Evolutionary conservation across 495 filamentous ascomycete species (phyloP).

Genomic region (Penicillium alfredii): DNA sequence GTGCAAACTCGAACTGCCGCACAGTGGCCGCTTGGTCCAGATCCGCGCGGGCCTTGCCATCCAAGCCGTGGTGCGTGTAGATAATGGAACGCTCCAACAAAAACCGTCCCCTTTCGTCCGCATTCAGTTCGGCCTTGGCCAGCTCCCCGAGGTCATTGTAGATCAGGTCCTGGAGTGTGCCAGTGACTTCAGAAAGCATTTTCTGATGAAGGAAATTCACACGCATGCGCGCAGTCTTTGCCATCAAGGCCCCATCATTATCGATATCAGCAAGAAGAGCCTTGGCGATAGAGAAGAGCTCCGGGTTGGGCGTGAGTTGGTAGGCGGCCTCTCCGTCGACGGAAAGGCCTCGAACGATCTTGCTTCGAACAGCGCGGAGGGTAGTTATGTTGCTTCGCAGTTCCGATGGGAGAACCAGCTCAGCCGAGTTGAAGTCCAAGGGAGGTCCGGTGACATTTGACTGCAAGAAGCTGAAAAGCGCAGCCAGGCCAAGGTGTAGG

Average conservation of each 20-base stretch:
- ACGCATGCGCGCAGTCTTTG: slow-evolving; percentile 50
- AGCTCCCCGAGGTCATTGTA: slow-evolving; percentile 46
- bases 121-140: slow-evolving; percentile 34
- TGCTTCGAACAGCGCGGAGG: slow-evolving; percentile 35
- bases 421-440: slow-evolving; percentile 48
- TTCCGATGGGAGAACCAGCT: slow-evolving; percentile 48
- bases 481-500: slow-evolving; percentile 59
- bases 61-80: slow-evolving; percentile 78
- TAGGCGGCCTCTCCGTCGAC: slow-evolving; percentile 86
- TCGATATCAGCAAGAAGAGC: slow-evolving; percentile 34
- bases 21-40: slow-evolving; percentile 56
- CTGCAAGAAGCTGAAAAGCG: slow-evolving; percentile 81
- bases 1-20: slow-evolving; percentile 69
- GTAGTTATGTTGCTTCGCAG: slow-evolving; percentile 23
- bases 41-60: slow-evolving; percentile 66
- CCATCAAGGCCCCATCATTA: slow-evolving; percentile 33
- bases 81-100: slow-evolving; percentile 77
- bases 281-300: slow-evolving; percentile 74
- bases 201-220: slow-evolving; percentile 84
- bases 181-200: slow-evolving; percentile 71
- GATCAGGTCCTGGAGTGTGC: slow-evolving; percentile 53
- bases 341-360: slow-evolving; percentile 58
- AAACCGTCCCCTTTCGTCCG: slow-evolving; percentile 53
- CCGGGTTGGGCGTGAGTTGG: slow-evolving; percentile 71
- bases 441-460: slow-evolving; percentile 87